Conservation (phyloP, 2,329 filamentous ascomycete genomes). For the Xylariaceae sp. region DNA sequence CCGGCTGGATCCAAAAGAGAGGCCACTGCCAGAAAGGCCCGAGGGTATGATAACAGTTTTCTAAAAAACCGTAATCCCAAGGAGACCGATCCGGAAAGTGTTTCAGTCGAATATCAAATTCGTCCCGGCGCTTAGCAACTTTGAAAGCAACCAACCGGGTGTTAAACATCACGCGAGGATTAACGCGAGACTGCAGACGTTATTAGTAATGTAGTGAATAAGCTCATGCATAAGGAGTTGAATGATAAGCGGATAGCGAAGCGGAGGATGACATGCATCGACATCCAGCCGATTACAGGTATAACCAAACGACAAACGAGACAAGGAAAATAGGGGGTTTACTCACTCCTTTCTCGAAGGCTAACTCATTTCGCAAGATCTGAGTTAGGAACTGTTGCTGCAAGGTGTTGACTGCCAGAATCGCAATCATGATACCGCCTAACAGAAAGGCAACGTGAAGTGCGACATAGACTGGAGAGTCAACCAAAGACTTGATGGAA, state of each 20-base stretch:
- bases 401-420: background rate
- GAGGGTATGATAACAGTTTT: background rate
- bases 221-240: no score
- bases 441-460: background rate
- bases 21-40: conserved; percentile 1
- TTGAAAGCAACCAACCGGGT: background rate
- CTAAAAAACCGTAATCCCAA: background rate
- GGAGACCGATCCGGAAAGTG: background rate
- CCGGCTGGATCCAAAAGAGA: conserved; percentile 4
- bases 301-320: no score
- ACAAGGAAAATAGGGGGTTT: no score
- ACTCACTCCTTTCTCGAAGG: background rate
- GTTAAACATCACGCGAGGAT: no score
- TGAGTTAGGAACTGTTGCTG: background rate
- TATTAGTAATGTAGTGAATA: no score
- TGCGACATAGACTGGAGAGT: background rate
- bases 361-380: background rate
- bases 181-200: no score
- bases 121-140: background rate
- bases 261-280: no score
- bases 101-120: background rate
- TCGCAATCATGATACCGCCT: background rate
- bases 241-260: no score
- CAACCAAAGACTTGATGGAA: background rate
- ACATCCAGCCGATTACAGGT: no score